These are phyloP conservation scores for Xylariomycetidae sp. DNA, from an alignment of 2,329 filamentous ascomycete species.

Conservation along the genomic window DNA sequence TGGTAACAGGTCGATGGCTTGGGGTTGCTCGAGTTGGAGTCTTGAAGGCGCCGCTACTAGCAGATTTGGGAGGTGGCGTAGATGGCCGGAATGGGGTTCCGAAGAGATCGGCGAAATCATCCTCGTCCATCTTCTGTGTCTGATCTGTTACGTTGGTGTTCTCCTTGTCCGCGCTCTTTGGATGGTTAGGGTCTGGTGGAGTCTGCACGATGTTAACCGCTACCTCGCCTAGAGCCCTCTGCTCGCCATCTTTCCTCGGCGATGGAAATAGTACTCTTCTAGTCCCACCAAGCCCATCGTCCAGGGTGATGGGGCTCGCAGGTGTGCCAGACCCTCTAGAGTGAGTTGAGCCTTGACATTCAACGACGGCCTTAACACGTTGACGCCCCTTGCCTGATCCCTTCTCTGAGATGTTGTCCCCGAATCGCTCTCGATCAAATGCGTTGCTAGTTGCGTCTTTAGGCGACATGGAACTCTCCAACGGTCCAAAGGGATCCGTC, in stretches of 20 bases:
- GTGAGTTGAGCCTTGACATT: slow-evolving; percentile 40
- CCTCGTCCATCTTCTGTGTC: slow-evolving; percentile 25
- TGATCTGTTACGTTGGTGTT: slow-evolving; percentile 29
- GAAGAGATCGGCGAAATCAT: slow-evolving; percentile 56
- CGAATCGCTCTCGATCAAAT: slow-evolving; percentile 22
- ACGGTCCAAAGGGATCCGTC: slow-evolving; percentile 48
- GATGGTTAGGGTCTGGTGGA: slow-evolving; percentile 30
- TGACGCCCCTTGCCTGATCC: slow-evolving; percentile 13
- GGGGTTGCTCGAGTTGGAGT: slow-evolving; percentile 61
- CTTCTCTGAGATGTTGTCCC: slow-evolving; percentile 30
- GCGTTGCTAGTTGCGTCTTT: slow-evolving; percentile 12
- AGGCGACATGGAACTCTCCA: slow-evolving; percentile 33
- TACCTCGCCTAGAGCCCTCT: slow-evolving; percentile 58
- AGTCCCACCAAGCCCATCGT: slow-evolving; percentile 52
- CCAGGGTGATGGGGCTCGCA: slow-evolving; percentile 51
- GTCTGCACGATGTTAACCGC: slow-evolving; percentile 48
- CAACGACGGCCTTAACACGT: slow-evolving; percentile 11
- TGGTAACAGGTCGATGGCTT: slow-evolving; percentile 56
- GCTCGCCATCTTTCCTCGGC: slow-evolving; percentile 60
- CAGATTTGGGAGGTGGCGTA: slow-evolving; percentile 48
- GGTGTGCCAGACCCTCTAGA: slow-evolving; percentile 53
- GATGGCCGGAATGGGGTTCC: slow-evolving; percentile 51
- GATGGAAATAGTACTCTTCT: slow-evolving; percentile 73
- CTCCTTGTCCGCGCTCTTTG: slow-evolving; percentile 40
- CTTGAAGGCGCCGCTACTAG: slow-evolving; percentile 47